Base-by-base conservation (phyloP, 139 green algal species). In the Raphidocelis subcapitata region DNA sequence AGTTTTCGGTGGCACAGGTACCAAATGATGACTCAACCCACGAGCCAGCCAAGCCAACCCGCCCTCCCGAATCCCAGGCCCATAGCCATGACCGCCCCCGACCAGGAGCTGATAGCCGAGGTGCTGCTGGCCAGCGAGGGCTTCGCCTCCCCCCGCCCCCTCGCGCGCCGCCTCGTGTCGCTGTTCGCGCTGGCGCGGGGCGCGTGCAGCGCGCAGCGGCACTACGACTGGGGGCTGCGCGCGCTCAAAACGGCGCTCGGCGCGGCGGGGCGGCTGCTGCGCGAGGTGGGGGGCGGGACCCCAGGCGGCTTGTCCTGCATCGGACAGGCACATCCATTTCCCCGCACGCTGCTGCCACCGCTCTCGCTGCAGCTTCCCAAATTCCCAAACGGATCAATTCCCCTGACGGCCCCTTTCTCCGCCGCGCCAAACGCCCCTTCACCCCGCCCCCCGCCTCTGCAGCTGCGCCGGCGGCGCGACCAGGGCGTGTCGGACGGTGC, bases 221-320 rank as follows among this genome's bases (percentile, higher is more conserved):
- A 94, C 83, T 96, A 96, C 69, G 91, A 96, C 62, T 96, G 91
- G 91, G 91, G 91, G 28, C 78, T 96, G 49, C 86, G 86, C 46
- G 79, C 77, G 24, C 69, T 89, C 5, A 86, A 86, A 61, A 84
- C 81, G 0, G 79, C 77, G 37, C 74, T 95, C 55, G 76, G 74
- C 29, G 70, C 70, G 29, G 70, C 70, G 14, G 70, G 70, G 23
- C 49, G n/a, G 33, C 77, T 91, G 72, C 75, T 94, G 63, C 77
- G 81, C 3, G 76, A 89, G 71, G 81, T 75, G 32, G 35, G 74
- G 3, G 37, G 3, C 4, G n/a, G n/a, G n/a, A n/a, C n/a, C n/a
- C n/a, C n/a, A n/a, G n/a, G n/a, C n/a, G n/a, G n/a, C n/a, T n/a
- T n/a, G n/a, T n/a, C n/a, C n/a, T n/a, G n/a, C n/a, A n/a, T n/a